Evolutionary conservation across 352 stramenopile genomes (phyloP).

Genomic region (Phytopythium kandeliae): DNA sequence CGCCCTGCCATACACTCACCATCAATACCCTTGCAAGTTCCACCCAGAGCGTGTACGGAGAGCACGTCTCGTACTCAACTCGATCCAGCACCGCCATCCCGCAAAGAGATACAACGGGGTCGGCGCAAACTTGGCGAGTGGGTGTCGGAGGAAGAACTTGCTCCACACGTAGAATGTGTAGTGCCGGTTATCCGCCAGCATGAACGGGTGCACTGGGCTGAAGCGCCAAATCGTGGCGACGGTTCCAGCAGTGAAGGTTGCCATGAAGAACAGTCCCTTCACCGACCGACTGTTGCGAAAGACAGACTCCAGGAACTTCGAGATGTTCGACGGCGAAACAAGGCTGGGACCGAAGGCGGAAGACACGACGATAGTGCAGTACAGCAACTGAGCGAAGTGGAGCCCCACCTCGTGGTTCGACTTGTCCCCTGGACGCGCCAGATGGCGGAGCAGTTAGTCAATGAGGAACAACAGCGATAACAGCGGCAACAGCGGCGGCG

Average conservation of each 20-base stretch:
- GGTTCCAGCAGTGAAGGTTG: conserved; percentile 9
- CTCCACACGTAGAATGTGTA: conserved; percentile 92
- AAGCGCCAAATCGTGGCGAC: conserved; percentile 46
- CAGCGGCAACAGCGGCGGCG: too few relatives aligned
- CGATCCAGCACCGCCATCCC: conserved; percentile 54
- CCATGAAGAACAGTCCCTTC: conserved; percentile 27
- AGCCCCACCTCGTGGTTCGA: conserved; percentile 74
- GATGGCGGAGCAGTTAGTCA: background rate
- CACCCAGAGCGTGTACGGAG: background rate
- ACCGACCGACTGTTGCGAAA: conserved; percentile 27
- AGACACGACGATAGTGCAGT: conserved; percentile 62
- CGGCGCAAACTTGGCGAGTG: conserved; percentile 61
- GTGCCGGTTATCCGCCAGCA: conserved; percentile 90
- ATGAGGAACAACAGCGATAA: background rate
- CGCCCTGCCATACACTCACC: conserved; percentile 22
- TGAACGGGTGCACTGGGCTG: conserved; percentile 86
- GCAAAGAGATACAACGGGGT: conserved; percentile 53
- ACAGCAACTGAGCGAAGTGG: conserved; percentile 70
- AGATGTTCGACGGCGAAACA: conserved; percentile 24
- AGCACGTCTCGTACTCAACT: conserved; percentile 43
- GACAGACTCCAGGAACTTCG: conserved; percentile 27
- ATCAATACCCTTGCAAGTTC: background rate
- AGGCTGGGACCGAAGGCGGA: conserved; percentile 55
- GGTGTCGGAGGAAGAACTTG: conserved; percentile 79
- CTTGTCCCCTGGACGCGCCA: conserved; percentile 56